Evolutionary conservation across 768 basidiomycete genomes (phyloP).

Genomic region (Nidularia pulvinata): DNA sequence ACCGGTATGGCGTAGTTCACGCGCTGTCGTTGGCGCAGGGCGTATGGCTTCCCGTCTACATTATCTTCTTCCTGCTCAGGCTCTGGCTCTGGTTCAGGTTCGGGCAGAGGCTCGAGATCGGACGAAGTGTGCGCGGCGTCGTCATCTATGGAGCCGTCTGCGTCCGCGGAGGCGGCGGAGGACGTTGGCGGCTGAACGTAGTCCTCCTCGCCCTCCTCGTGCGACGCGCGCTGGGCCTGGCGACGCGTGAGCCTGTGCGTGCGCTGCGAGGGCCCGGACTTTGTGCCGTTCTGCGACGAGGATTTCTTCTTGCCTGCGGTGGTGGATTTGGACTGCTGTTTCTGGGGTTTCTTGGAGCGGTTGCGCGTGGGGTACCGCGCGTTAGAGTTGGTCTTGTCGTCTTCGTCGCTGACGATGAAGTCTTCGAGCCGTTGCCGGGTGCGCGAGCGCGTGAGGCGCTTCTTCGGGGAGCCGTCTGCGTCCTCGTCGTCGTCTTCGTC

Average conservation of each 20-base stretch:
- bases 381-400: slow-evolving; percentile 24
- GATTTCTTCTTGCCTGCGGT: too few species aligned
- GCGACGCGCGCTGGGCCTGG: slow-evolving; percentile 17
- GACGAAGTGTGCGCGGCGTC: slow-evolving; percentile 47
- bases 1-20: too few species aligned
- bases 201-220: slow-evolving; percentile 52
- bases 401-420: slow-evolving; percentile 45
- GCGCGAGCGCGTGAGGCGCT: too few species aligned
- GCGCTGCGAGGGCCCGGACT: slow-evolving; percentile 18
- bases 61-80: too few species aligned
- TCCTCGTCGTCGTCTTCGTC: slow-evolving; percentile 16
- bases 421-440: slow-evolving; percentile 24
- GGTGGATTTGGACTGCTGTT: slow-evolving; percentile 17
- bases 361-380: slow-evolving; percentile 37
- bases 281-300: slow-evolving; percentile 7
- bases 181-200: slow-evolving; percentile 43
- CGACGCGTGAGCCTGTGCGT: slow-evolving; percentile 23
- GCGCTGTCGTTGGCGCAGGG: too few species aligned
- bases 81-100: too few species aligned
- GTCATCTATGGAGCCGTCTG: slow-evolving; percentile 60
- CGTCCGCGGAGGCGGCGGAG: slow-evolving; percentile 51
- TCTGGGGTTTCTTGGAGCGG: slow-evolving; percentile 30
- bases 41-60: too few species aligned
- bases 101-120: slow-evolving; percentile 37
- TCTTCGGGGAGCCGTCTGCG: neutral